phyloP scores from a whole-genome alignment of 345 rosid species.

The Populus deltoides region DNA sequence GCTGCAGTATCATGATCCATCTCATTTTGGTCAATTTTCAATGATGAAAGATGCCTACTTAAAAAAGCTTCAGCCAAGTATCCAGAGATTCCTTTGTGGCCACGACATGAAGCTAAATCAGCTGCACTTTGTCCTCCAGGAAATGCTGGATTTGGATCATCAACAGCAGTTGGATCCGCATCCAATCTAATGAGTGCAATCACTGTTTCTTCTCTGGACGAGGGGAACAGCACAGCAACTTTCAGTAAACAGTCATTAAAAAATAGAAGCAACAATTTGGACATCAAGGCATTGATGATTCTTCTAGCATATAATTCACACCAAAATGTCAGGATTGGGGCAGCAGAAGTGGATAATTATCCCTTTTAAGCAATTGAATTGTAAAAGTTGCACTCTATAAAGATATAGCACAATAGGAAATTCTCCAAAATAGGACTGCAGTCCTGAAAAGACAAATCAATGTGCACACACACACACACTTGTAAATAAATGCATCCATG shows the following conservation, averaged over 20 bases:
- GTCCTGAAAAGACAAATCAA: too few species aligned
- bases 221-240: conserved; percentile 1
- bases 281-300: neutral
- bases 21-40: conserved; percentile 29
- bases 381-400: neutral
- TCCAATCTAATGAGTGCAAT: conserved; percentile 49
- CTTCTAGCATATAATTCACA: neutral
- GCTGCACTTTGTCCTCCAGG: conserved; percentile 64
- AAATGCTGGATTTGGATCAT: conserved; percentile 54
- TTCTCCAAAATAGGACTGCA: neutral
- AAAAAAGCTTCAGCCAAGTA: conserved; percentile 57
- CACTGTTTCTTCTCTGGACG: conserved; percentile 58
- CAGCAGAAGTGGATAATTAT: neutral
- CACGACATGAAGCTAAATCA: conserved; percentile 57
- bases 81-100: conserved; percentile 70
- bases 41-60: conserved; percentile 37
- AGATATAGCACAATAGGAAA: neutral
- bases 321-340: neutral
- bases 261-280: neutral
- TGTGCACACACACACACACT: too few species aligned
- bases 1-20: conserved; percentile 19
- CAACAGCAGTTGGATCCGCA: conserved; percentile 54
- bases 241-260: neutral
- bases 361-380: neutral
- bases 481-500: too few species aligned